Base-by-base conservation (phyloP, 805 yeast species). In the Blastobotrys peoriensis region DNA sequence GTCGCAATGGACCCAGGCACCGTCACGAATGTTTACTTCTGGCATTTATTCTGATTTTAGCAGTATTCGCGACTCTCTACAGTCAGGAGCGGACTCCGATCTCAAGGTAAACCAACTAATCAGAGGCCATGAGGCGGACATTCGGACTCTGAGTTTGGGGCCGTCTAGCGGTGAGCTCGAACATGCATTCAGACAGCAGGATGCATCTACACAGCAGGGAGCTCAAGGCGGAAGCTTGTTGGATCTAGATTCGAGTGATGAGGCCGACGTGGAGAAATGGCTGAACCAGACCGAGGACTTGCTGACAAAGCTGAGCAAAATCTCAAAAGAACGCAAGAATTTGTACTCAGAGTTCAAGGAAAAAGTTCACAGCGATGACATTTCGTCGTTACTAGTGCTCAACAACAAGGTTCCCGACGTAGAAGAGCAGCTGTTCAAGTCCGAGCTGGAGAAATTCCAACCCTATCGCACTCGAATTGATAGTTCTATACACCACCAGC, bases 291-390 rank as follows among this genome's bases (percentile, higher is more conserved):
- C 86, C 2, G 85, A 81, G 45, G 69, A 74, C n/a, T 61, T 72
- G 15, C 66, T 83, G 37, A 76, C 75, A 39, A 81, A 80, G 45
- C 69, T 91, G 56, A 76, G 76, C 46, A 69, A 75, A 36, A 59
- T 87, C 46, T 79, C 79, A 54, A 67, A 74, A 25, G 93, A 85
- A 59, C 77, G 94, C 38, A 61, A 67, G 4, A 69, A 77, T 33
- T 71, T 82, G 1, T 67, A 85, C 28, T 71, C 71, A 1, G 86
- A 80, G 40, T 69, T 91, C 56, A 87, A 87, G 57, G 72, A 69
- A 4, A 75, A 75, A 39, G 79, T 85, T 27, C 93, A 81, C 55
- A 70, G 73, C 10, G 98, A 91, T 64, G 97, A 91, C 59, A 86
- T 88, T 40, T 82, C 95, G 0, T 80, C 82, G 43, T 68, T 81